Evolutionary conservation across 352 stramenopile species (phyloP).

Genomic region (Pythium insidiosum): DNA sequence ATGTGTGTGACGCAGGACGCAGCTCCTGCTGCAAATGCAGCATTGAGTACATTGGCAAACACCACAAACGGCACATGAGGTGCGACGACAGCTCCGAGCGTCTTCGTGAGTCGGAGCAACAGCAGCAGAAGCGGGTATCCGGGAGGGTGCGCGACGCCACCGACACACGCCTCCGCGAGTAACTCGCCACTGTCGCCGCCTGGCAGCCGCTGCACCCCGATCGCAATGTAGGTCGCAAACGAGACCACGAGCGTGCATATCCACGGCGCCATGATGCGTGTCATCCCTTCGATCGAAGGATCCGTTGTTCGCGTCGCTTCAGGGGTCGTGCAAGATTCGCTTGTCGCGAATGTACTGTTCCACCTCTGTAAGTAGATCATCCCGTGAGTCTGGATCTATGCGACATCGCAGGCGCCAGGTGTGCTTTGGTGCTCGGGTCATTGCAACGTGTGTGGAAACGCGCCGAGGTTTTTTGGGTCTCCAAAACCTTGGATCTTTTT

Average conservation of each 20-base stretch:
- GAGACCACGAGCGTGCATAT: conserved; percentile 17
- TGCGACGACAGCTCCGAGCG: conserved; percentile 2
- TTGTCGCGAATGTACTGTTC: no score
- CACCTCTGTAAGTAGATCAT: no score
- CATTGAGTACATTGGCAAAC: conserved; percentile 31
- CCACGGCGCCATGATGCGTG: conserved; percentile 6
- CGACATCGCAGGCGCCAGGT: no score
- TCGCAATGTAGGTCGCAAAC: conserved; percentile 14
- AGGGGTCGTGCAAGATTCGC: no score
- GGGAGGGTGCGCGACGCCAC: conserved; percentile 88
- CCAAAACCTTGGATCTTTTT: no score
- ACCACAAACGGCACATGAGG: conserved; percentile 17
- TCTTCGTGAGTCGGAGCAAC: conserved; percentile 25
- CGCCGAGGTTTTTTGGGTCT: no score
- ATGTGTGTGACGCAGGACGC: conserved; percentile 27
- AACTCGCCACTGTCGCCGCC: conserved; percentile 88
- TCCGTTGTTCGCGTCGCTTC: no score
- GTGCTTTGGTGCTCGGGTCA: no score
- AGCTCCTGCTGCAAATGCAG: conserved; percentile 17
- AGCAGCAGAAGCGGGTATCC: conserved; percentile 89
- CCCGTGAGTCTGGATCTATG: no score
- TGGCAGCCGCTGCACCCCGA: conserved; percentile 1
- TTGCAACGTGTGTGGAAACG: no score
- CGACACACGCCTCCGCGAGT: conserved; percentile 85
- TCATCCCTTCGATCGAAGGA: background rate